phyloP scores from a whole-genome alignment of 2,329 filamentous ascomycete genomes.

The Botrytis byssoidea region DNA sequence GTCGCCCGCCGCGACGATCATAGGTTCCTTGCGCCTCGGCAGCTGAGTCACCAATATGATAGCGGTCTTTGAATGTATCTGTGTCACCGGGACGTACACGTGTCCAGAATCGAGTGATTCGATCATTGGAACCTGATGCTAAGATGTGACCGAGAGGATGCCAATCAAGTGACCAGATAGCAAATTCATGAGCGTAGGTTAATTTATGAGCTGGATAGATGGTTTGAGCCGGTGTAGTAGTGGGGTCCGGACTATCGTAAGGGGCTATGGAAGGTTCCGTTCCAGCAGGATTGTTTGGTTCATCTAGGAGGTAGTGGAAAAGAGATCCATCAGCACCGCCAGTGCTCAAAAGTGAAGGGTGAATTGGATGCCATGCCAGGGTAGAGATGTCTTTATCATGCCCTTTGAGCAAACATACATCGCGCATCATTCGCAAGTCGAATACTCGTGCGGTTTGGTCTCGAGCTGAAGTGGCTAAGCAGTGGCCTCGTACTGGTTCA shows the following conservation, averaged over 20 bases:
- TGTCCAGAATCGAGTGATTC: constrained; percentile 96
- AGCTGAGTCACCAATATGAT: constrained; percentile 91
- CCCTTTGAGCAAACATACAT: constrained; percentile 87
- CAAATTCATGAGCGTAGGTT: constrained; percentile 86
- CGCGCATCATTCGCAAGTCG: constrained; percentile 96
- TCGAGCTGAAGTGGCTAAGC: constrained; percentile 87
- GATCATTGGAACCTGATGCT: constrained; percentile 92
- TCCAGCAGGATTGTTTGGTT: constrained; percentile 80
- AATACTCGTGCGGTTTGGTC: constrained; percentile 93
- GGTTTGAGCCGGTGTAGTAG: constrained; percentile 79
- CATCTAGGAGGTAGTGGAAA: constrained; percentile 92
- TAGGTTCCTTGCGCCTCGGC: constrained; percentile 95
- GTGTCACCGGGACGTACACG: constrained; percentile 82
- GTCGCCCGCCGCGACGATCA: constrained; percentile 74
- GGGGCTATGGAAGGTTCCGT: constrained; percentile 71
- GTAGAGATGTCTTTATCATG: constrained; percentile 97
- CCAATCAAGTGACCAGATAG: constrained; percentile 98
- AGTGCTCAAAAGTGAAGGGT: constrained; percentile 83
- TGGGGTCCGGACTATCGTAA: constrained; percentile 79
- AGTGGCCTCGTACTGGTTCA: constrained; percentile 77
- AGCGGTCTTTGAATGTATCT: constrained; percentile 84
- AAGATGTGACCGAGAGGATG: constrained; percentile 94
- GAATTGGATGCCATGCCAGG: constrained; percentile 89
- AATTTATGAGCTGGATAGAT: constrained; percentile 88
- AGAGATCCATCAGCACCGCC: constrained; percentile 88